Evolutionary conservation across 768 basidiomycete species (phyloP), one percentile per base, ranked within the genome.

Genomic region (Astraeus odoratus): DNA sequence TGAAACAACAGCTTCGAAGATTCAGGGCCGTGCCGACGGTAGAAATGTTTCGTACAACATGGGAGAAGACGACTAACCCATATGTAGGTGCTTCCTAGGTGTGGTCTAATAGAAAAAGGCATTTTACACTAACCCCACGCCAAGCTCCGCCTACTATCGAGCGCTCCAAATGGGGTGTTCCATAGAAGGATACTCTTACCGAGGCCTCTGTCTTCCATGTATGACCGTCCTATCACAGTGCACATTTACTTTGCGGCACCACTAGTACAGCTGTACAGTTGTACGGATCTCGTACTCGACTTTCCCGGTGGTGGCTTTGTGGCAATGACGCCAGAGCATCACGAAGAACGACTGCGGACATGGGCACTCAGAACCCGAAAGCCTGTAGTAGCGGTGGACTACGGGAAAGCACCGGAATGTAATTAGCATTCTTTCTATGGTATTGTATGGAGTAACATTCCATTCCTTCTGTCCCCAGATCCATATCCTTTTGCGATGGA

Each of bases 371-470:
- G 71, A 39, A 90, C 88, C 0, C 76, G 83, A 10, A 82, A 80
- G 57, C 86, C 88, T 12, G 77, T 97, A 3, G 67, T 98, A 30
- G 75, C 88, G 9, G 76, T 98, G 37, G 91, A 98, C 50, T 98
- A 98, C 62, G 91, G 93, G 26, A 99, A 98, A 67, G 88, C 93
- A 19, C 93, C 94, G 5, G 93, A 97, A 74, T 95, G 91, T 92
- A 60, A 63, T 79, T 56, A 16, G n/a, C n/a, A n/a, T n/a, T 23
- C 23, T 39, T 16, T 35, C 29, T 20, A 30, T 22, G 29, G 25
- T 44, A 39, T 9, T 37, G 16, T 26, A 12, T 12, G 6, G 3
- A 10, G 37, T 16, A 4, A 25, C 20, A 47, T 46, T 37, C 29
- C 49, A 34, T 36, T 20, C 19, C 42, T 42, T 23, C 19, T 26